Conservation (phyloP, 2,329 filamentous ascomycete species). For the Sclerotinia nivalis region DNA sequence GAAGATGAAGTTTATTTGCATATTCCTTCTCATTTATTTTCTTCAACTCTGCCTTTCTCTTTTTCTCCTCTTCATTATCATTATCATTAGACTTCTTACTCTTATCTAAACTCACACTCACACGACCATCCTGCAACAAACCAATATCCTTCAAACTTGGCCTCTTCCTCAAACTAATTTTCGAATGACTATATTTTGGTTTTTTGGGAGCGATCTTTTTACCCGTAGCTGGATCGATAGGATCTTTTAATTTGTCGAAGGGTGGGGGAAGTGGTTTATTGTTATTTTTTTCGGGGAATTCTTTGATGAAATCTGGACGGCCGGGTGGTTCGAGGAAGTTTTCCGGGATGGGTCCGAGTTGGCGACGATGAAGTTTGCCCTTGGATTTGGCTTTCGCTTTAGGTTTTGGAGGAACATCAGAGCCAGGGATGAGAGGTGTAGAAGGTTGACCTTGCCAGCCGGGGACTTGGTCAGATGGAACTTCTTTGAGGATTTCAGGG, state of each 20-base stretch:
- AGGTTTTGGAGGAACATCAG: neutral
- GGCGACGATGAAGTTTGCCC: neutral
- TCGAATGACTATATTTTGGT: slow-evolving; percentile 1
- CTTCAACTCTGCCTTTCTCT: neutral
- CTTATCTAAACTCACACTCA: neutral
- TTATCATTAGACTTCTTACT: fast-evolving
- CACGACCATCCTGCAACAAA: neutral
- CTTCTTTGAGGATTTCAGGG: neutral
- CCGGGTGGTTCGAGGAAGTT: slow-evolving; percentile 10
- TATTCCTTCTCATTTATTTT: neutral
- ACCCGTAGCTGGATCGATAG: neutral
- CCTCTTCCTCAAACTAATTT: neutral
- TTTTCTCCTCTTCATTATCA: neutral
- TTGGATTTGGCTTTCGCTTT: neutral
- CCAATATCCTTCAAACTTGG: neutral
- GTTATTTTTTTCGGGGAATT: neutral
- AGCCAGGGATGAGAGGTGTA: neutral
- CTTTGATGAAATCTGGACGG: slow-evolving; percentile 9
- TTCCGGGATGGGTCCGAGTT: slow-evolving; percentile 1
- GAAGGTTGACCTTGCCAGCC: slow-evolving; percentile 1
- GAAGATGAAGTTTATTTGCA: neutral
- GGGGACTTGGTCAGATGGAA: neutral
- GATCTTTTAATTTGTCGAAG: neutral
- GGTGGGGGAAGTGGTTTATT: neutral
- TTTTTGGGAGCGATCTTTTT: neutral